phyloP scores from a whole-genome alignment of 1,284 basidiomycete species.

The Meira nashicola region DNA sequence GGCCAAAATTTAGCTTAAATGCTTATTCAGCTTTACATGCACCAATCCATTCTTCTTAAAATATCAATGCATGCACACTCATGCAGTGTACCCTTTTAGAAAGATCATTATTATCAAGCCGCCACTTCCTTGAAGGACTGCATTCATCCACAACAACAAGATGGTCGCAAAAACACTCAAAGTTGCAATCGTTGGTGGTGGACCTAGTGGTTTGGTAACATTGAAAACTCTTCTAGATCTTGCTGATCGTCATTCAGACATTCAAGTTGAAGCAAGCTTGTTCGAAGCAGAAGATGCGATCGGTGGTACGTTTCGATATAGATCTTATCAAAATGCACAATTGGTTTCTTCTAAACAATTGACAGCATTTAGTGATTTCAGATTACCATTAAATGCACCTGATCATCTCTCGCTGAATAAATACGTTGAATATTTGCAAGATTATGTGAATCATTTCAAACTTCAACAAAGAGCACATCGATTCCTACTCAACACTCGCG shows the following conservation, averaged over 20 bases:
- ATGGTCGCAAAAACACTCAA: constrained; percentile 7
- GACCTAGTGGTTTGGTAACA: constrained; percentile 62
- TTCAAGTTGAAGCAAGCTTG: constrained; percentile 56
- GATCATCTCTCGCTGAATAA: constrained; percentile 63
- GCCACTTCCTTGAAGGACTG: too few species aligned
- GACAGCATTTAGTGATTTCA: constrained; percentile 65
- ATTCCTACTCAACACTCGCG: constrained; percentile 25
- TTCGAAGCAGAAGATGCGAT: constrained; percentile 62
- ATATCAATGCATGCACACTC: too few species aligned
- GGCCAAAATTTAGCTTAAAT: too few species aligned
- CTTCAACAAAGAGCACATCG: constrained; percentile 45
- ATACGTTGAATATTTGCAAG: constrained; percentile 62
- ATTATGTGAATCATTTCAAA: constrained; percentile 59
- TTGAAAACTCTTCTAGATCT: constrained; percentile 59
- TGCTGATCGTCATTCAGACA: constrained; percentile 21
- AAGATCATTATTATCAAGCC: too few species aligned
- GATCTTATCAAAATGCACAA: constrained; percentile 57
- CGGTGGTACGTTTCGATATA: constrained; percentile 61
- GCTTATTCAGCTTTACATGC: too few species aligned
- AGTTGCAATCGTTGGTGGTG: constrained; percentile 50
- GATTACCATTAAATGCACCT: constrained; percentile 58
- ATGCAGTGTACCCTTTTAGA: too few species aligned
- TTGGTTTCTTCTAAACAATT: constrained; percentile 64
- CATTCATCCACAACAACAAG: too few species aligned
- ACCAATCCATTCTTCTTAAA: too few species aligned